phyloP scores from a whole-genome alignment of 2,329 filamentous ascomycete species.

The Ophiostoma triangulosporum region DNA sequence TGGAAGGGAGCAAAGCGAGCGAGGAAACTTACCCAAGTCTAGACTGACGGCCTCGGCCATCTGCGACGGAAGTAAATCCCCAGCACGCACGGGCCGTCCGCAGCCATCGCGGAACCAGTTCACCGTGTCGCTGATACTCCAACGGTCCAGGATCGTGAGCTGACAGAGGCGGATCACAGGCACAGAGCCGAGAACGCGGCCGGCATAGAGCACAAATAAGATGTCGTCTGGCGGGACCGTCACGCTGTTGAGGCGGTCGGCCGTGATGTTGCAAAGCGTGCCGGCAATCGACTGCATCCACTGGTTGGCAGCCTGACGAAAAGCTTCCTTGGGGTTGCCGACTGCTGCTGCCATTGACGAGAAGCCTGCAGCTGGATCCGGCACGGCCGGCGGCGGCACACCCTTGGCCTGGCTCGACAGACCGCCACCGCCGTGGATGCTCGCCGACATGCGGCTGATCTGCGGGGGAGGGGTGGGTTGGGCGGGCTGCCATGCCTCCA shows the following conservation, averaged over 20 bases:
- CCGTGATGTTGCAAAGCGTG: conserved; percentile 2
- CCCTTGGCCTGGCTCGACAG: not conserved
- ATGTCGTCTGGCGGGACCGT: conserved; percentile 2
- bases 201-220: conserved; percentile 10
- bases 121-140: conserved; percentile 6
- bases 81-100: not conserved
- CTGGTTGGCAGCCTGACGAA: not conserved
- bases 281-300: conserved; percentile 8
- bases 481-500: not conserved
- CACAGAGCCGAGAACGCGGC: conserved; percentile 6
- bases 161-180: conserved; percentile 3
- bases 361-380: not conserved
- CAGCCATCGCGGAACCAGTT: conserved; percentile 4
- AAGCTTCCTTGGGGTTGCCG: not conserved
- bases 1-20: not conserved
- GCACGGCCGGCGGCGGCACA: not conserved
- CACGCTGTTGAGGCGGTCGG: not conserved
- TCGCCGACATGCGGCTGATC: not conserved
- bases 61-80: not conserved
- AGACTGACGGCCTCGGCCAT: conserved; percentile 5
- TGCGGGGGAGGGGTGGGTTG: not conserved
- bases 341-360: not conserved
- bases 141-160: conserved; percentile 11
- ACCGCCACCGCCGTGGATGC: not conserved
- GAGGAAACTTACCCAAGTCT: conserved; percentile 7